Conservation (phyloP, 2,329 filamentous ascomycete genomes). For the Aspergillus fructus region DNA sequence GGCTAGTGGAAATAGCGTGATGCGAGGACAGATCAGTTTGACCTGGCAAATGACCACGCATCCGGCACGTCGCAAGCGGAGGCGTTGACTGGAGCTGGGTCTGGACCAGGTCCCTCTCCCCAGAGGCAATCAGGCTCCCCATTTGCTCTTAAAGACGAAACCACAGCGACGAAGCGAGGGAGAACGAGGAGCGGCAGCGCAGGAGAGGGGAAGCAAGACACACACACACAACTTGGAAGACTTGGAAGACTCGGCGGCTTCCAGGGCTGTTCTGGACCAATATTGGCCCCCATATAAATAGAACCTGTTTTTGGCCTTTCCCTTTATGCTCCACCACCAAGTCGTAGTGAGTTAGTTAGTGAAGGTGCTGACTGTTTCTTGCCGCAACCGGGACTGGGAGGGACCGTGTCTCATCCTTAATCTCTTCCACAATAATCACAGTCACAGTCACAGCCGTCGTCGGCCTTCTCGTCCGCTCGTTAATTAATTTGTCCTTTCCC, state of each 20-base stretch:
- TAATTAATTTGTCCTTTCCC: background rate
- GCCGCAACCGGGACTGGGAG: background rate
- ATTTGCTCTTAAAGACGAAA: background rate
- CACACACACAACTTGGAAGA: background rate
- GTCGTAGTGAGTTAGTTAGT: background rate
- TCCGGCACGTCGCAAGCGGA: slow-evolving; percentile 15
- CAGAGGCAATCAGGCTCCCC: background rate
- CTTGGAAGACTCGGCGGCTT: background rate
- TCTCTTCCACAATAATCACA: background rate
- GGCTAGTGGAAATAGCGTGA: slow-evolving; percentile 9
- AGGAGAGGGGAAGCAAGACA: background rate
- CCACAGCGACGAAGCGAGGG: background rate
- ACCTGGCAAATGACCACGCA: slow-evolving; percentile 13
- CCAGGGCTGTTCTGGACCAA: background rate
- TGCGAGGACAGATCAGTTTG: slow-evolving; percentile 6
- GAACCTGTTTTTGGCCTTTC: background rate
- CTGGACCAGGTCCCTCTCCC: background rate
- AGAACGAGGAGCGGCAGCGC: background rate
- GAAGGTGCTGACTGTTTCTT: background rate
- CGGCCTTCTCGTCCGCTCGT: slow-evolving; percentile 1
- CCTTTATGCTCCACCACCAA: too few relatives aligned
- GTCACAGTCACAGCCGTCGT: background rate
- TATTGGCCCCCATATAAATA: slow-evolving; percentile 6
- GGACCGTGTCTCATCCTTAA: slow-evolving; percentile 1
- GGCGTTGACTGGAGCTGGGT: slow-evolving; percentile 4